Percentiles rank a stretch among this genome's conserved stretches.
Conservation (phyloP, 106 monocot species). For the Chionographis japonica region DNA sequence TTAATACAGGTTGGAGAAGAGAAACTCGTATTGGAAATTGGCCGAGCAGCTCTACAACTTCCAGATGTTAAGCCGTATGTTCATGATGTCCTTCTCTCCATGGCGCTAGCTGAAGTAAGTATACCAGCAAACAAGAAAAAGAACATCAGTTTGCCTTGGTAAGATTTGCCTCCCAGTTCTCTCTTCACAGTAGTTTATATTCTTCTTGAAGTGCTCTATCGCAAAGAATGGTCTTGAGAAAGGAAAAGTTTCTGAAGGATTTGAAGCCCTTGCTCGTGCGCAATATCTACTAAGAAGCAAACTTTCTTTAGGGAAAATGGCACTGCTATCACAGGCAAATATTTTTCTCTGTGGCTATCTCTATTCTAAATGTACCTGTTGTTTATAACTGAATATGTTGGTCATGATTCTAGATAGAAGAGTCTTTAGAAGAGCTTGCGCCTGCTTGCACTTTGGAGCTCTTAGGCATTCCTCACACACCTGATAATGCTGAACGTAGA, state of each 20-base stretch:
- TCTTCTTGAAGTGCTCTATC: slow-evolving; percentile 67
- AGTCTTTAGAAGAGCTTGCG: slow-evolving; percentile 93
- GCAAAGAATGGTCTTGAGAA: slow-evolving; percentile 87
- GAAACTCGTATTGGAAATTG: slow-evolving; percentile 81
- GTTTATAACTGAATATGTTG: slow-evolving; percentile 9
- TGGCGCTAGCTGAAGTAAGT: slow-evolving; percentile 94
- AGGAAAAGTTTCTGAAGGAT: slow-evolving; percentile 81
- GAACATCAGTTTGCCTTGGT: background rate
- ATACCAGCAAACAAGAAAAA: slow-evolving; percentile 1
- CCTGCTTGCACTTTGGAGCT: slow-evolving; percentile 92
- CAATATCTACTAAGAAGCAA: slow-evolving; percentile 80
- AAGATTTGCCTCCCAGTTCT: background rate
- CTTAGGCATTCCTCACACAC: slow-evolving; percentile 51
- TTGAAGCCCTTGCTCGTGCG: slow-evolving; percentile 96
- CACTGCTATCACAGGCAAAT: slow-evolving; percentile 74
- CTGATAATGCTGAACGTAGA: slow-evolving; percentile 77
- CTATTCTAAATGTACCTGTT: background rate
- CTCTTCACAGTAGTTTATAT: background rate
- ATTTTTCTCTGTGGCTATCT: background rate
- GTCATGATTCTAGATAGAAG: slow-evolving; percentile 70
- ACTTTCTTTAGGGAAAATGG: slow-evolving; percentile 58
- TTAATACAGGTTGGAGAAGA: slow-evolving; percentile 80
- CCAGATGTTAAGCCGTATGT: slow-evolving; percentile 63
- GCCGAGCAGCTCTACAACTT: slow-evolving; percentile 53
- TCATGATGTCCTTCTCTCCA: slow-evolving; percentile 91